Evolutionary conservation across 2,329 filamentous ascomycete genomes (phyloP).

Genomic region (Aaosphaeria arxii): DNA sequence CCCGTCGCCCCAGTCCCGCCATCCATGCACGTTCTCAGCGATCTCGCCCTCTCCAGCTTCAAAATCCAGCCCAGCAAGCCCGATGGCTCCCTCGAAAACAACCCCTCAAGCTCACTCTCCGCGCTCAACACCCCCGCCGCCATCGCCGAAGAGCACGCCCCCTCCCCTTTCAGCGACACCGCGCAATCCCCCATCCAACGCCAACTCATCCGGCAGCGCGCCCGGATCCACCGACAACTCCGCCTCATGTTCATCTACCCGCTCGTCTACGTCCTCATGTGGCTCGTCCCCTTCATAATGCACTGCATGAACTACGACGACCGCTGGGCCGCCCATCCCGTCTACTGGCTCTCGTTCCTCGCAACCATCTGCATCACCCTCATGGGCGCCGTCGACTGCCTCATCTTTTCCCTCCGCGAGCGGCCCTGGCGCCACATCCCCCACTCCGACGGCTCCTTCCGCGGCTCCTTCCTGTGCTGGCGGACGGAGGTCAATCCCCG

Average conservation of each 20-base stretch:
- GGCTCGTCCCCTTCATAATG: constrained; percentile 67
- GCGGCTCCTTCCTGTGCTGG: constrained; percentile 33
- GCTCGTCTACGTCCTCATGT: constrained; percentile 67
- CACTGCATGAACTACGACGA: constrained; percentile 62
- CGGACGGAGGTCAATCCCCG: not conserved
- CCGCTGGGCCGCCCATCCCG: constrained; percentile 48
- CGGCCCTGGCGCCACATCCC: constrained; percentile 65
- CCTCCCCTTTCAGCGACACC: not conserved
- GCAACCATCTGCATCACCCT: constrained; percentile 58
- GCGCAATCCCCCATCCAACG: constrained; percentile 6
- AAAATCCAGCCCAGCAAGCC: not conserved
- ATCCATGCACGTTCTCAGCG: not conserved
- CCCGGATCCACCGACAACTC: constrained; percentile 64
- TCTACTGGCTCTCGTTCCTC: constrained; percentile 56
- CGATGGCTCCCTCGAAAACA: not conserved
- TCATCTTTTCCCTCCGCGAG: constrained; percentile 67
- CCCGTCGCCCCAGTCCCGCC: not conserved
- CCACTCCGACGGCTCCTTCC: constrained; percentile 41
- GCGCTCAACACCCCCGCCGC: not conserved
- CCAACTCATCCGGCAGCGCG: constrained; percentile 37
- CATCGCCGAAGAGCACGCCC: not conserved
- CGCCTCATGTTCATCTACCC: constrained; percentile 75
- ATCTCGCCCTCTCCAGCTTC: not conserved
- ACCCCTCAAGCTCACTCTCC: not conserved
- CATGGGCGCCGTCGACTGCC: constrained; percentile 66